phyloP scores from a whole-genome alignment of 768 basidiomycete genomes.

The Mycena maculata region DNA sequence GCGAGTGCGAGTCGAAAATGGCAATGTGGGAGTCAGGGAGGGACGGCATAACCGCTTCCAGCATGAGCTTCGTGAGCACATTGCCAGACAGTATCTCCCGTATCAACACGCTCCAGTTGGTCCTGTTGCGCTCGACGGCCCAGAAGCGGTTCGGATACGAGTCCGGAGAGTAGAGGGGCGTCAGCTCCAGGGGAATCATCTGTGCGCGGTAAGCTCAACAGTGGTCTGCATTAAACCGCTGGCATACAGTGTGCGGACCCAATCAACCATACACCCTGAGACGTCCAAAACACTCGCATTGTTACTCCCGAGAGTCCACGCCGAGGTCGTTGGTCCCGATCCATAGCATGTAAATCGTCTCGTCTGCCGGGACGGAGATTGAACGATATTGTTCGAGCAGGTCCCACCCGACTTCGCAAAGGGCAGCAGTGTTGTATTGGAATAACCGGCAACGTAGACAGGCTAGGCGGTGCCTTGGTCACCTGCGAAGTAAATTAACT shows the following conservation, averaged over 20 bases:
- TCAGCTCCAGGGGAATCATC: conserved; percentile 68
- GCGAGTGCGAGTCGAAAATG: conserved; percentile 72
- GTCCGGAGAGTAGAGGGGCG: conserved; percentile 57
- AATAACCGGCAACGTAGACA: conserved; percentile 66
- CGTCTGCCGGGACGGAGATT: conserved; percentile 58
- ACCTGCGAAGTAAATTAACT: conserved; percentile 10
- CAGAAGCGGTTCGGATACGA: conserved; percentile 64
- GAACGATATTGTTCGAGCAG: conserved; percentile 71
- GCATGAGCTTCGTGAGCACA: conserved; percentile 60
- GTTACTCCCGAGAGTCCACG: conserved; percentile 55
- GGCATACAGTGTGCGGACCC: conserved; percentile 65
- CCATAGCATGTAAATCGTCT: conserved; percentile 75
- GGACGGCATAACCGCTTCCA: conserved; percentile 57
- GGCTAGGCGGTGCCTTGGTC: conserved; percentile 70
- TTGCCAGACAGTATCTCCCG: conserved; percentile 65
- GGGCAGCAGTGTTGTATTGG: conserved; percentile 62
- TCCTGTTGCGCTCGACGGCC: conserved; percentile 61
- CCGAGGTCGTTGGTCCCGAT: conserved; percentile 78
- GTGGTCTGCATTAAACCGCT: conserved; percentile 74
- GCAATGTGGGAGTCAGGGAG: conserved; percentile 69
- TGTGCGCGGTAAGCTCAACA: conserved; percentile 32
- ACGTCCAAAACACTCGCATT: conserved; percentile 63
- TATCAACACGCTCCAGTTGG: conserved; percentile 69
- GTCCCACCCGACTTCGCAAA: conserved; percentile 73
- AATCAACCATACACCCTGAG: conserved; percentile 68